phyloP scores from a whole-genome alignment of 805 yeast species.

The Metschnikowia rubicola region DNA sequence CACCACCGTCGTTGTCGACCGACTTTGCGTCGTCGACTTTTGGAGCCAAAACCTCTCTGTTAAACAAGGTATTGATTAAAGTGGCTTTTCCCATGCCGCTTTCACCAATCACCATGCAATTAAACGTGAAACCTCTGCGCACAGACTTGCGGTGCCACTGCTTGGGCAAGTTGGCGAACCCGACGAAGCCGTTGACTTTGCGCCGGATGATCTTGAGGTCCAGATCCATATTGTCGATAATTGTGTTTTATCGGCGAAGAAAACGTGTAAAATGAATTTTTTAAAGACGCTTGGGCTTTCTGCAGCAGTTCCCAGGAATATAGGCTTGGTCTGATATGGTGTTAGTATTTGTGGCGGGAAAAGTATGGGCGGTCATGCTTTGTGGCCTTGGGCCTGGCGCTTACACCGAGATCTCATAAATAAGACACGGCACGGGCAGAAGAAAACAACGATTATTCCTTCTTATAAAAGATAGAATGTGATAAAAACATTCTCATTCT shows the following conservation, averaged over 20 bases:
- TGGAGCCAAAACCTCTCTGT: constrained; percentile 31
- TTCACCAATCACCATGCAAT: constrained; percentile 88
- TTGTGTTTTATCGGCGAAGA: neutral
- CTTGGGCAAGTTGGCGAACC: constrained; percentile 95
- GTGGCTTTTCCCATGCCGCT: constrained; percentile 92
- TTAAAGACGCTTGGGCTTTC: too few species aligned
- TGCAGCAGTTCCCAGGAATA: too few species aligned
- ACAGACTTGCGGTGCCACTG: constrained; percentile 95
- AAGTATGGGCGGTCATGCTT: too few species aligned
- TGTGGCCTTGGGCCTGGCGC: too few species aligned
- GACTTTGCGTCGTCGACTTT: constrained; percentile 5
- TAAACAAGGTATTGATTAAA: constrained; percentile 83
- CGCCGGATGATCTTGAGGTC: constrained; percentile 69
- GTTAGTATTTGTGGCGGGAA: neutral
- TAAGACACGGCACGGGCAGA: too few species aligned
- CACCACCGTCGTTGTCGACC: constrained; percentile 21
- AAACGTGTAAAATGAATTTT: neutral
- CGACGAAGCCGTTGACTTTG: constrained; percentile 88
- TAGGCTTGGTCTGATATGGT: too few species aligned
- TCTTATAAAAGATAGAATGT: too few species aligned
- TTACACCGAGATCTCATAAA: too few species aligned
- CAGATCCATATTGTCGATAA: constrained; percentile 16
- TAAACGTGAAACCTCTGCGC: constrained; percentile 71
- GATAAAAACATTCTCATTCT: too few species aligned
- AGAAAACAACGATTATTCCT: too few species aligned